phyloP scores from a whole-genome alignment of 768 basidiomycete species.

The Candolleomyces eurysporus region DNA sequence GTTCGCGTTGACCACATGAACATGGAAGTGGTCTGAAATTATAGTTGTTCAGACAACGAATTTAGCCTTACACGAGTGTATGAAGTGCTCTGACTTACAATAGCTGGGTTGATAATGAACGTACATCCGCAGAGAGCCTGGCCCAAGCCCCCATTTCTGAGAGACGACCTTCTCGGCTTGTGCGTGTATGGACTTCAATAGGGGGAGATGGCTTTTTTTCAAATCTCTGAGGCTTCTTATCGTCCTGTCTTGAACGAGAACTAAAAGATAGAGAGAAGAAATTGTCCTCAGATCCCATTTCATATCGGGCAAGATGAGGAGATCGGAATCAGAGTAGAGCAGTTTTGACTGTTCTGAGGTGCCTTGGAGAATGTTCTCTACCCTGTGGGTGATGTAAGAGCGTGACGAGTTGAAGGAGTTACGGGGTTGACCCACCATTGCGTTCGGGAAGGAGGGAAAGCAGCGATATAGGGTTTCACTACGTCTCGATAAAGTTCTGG shows the following conservation, averaged over 20 bases:
- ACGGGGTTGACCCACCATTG: conserved; percentile 56
- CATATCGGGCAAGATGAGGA: conserved; percentile 89
- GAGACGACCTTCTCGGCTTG: conserved; percentile 52
- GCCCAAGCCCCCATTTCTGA: conserved; percentile 63
- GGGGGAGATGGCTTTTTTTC: conserved; percentile 52
- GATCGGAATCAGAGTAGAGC: conserved; percentile 60
- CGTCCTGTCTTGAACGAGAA: conserved; percentile 58
- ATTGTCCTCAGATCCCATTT: conserved; percentile 88
- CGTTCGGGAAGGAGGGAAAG: conserved; percentile 73
- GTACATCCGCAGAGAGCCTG: conserved; percentile 70
- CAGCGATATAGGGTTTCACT: conserved; percentile 75
- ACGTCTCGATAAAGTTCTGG: conserved; percentile 69
- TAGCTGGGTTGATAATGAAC: conserved; percentile 97
- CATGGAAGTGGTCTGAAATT: conserved; percentile 83
- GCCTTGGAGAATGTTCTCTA: conserved; percentile 79
- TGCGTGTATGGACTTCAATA: conserved; percentile 65
- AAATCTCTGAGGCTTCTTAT: conserved; percentile 81
- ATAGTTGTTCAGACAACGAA: not conserved
- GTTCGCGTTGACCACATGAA: conserved; percentile 84
- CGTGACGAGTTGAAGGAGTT: not conserved
- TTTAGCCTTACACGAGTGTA: not conserved
- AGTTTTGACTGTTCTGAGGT: conserved; percentile 72
- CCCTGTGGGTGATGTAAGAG: conserved; percentile 46
- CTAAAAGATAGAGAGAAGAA: conserved; percentile 83
- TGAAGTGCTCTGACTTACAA: conserved; percentile 51